Evolutionary conservation across 139 green algal species (phyloP).

Genomic region (Haematococcus lacustris): DNA sequence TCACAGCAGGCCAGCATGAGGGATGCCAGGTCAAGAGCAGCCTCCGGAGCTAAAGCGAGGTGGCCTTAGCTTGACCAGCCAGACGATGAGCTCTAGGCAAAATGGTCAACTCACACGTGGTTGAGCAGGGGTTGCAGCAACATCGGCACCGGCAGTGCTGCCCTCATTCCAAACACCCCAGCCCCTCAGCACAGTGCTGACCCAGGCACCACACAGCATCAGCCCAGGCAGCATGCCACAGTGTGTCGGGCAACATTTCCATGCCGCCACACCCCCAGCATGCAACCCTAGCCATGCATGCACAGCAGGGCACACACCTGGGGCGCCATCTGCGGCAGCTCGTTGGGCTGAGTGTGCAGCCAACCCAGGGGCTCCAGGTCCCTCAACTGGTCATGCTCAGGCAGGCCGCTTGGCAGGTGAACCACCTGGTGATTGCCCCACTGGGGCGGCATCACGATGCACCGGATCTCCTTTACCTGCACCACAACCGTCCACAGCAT

Average conservation of each 20-base stretch:
- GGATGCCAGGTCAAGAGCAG: conserved; percentile 2
- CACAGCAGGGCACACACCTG: conserved; percentile 34
- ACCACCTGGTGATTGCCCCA: conserved; percentile 93
- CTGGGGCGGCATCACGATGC: conserved; percentile 94
- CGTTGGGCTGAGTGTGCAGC: conserved; percentile 98
- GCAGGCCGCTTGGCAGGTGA: conserved; percentile 76
- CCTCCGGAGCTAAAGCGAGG: neutral
- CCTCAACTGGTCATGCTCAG: conserved; percentile 92
- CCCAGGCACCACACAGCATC: too few relatives aligned
- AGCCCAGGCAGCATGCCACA: too few relatives aligned
- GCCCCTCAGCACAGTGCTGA: neutral
- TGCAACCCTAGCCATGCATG: too few relatives aligned
- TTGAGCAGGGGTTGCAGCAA: neutral
- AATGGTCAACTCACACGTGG: neutral
- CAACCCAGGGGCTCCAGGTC: conserved; percentile 98
- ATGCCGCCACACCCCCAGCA: too few relatives aligned
- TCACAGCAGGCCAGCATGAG: conserved; percentile 1
- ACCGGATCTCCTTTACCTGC: conserved; percentile 93
- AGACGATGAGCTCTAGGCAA: neutral
- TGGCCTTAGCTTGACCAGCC: neutral
- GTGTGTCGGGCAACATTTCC: neutral
- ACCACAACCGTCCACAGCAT: neutral
- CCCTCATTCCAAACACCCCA: neutral
- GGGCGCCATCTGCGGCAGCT: conserved; percentile 85
- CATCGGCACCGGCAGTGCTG: neutral